Evolutionary conservation across 345 rosid genomes (phyloP), one percentile per base, ranked within the genome.

Genomic region (Salix viminalis): DNA sequence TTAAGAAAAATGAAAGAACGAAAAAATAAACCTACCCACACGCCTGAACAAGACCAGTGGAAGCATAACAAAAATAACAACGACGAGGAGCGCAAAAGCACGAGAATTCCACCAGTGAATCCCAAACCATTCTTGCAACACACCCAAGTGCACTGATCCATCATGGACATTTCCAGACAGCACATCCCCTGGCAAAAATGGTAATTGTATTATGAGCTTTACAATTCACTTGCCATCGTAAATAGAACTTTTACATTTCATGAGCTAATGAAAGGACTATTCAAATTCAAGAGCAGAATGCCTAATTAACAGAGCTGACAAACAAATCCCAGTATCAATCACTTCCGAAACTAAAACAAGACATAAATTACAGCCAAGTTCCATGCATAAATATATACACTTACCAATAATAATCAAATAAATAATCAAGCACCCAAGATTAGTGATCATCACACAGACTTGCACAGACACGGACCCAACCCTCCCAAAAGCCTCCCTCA

Each of bases 101-200:
- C 98, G 82, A 0, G 97, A 74, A 76, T 89, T 93, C 99, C 99
- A 96, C 98, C 97, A 91, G 23, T 87, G 89, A 75, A 69, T 24
- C 26, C 99, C 98, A 77, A 96, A 93, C 97, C 98, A 91, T 87
- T 87, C 89, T 76, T 90, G 97, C 85, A 96, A 74, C 28, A 93
- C 89, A 28, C 98, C 99, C 72, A 90, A 70, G 74, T 96, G 97
- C 42, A 85, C 76, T 4, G 86, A 65, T 66, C 90, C 93, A 14
- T 77, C 87, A 10, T 84, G 84, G 60, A 84, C 85, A 77, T 74
- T 91, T 69, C 99, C 99, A 0, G 94, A 90, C 0, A 93, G 81
- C 15, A 92, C 98, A 86, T 96, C 98, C 15, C 94, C 98, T 96
- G 83, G 48, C 3, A 56, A 13, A 58, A 60, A n/a, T 0, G 21